phyloP scores from a whole-genome alignment of 345 rosid species.

The Pugionium dolabratum region DNA sequence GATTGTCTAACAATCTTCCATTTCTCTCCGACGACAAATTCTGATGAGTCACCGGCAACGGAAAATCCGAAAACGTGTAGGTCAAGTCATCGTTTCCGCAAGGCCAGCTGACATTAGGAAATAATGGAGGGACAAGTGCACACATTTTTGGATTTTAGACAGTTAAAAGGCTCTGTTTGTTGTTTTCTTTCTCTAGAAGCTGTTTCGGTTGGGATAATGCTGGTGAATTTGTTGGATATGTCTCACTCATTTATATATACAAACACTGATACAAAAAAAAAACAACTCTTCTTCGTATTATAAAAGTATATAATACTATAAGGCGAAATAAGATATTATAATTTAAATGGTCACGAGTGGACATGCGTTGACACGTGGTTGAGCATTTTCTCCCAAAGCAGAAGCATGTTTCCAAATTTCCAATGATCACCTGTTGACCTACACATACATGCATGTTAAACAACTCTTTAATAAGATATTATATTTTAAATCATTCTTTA shows the following conservation, averaged over 20 bases:
- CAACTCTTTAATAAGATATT: background rate
- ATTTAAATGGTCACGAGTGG: slow-evolving; percentile 8
- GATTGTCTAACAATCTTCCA: background rate
- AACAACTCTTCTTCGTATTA: background rate
- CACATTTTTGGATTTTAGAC: slow-evolving; percentile 25
- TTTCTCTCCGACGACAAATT: slow-evolving; percentile 25
- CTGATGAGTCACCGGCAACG: slow-evolving; percentile 30
- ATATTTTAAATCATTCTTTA: too few relatives aligned
- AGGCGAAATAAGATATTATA: background rate
- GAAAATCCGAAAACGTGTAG: slow-evolving; percentile 33
- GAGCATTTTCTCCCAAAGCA: slow-evolving; percentile 27
- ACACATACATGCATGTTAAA: background rate
- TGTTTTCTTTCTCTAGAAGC: background rate
- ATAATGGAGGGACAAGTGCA: slow-evolving; percentile 37
- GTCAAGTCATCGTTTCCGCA: slow-evolving; percentile 1
- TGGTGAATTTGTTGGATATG: slow-evolving; percentile 33
- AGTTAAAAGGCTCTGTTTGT: background rate
- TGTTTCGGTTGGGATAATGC: slow-evolving; percentile 31
- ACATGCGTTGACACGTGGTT: slow-evolving; percentile 35
- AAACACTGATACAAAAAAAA: background rate
- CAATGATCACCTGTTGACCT: slow-evolving; percentile 23
- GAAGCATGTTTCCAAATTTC: slow-evolving; percentile 19
- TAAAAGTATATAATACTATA: background rate
- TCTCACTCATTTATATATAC: slow-evolving; percentile 13
- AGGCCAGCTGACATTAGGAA: slow-evolving; percentile 31